Conservation (phyloP, 2,329 filamentous ascomycete genomes). For the Juglanconis sp. region DNA sequence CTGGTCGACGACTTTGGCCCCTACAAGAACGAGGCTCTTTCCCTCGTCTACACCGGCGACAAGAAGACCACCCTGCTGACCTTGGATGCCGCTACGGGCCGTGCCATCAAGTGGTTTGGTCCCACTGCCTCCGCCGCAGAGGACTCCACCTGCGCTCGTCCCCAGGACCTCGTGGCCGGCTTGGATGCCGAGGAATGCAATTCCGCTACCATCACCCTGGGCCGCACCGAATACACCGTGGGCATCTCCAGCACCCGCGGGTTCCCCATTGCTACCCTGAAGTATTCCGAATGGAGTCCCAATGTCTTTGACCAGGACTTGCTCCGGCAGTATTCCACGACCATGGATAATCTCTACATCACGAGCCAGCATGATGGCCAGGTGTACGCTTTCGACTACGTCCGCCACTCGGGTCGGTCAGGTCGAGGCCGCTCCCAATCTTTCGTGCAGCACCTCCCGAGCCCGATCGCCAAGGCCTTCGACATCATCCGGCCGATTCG, state of each 20-base stretch:
- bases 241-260: slow-evolving; percentile 74
- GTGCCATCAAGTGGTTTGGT: slow-evolving; percentile 80
- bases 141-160: slow-evolving; percentile 70
- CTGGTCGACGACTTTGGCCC: slow-evolving; percentile 81
- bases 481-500: slow-evolving; percentile 70
- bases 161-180: slow-evolving; percentile 63
- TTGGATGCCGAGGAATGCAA: slow-evolving; percentile 74
- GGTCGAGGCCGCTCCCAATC: slow-evolving; percentile 42
- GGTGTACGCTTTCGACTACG: slow-evolving; percentile 75
- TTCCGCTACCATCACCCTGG: slow-evolving; percentile 76
- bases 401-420: slow-evolving; percentile 38
- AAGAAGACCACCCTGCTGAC: slow-evolving; percentile 90
- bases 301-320: slow-evolving; percentile 90
- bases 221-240: slow-evolving; percentile 85
- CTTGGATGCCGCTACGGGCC: slow-evolving; percentile 81
- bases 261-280: slow-evolving; percentile 79
- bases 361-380: slow-evolving; percentile 83
- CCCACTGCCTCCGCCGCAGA: slow-evolving; percentile 66
- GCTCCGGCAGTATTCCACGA: slow-evolving; percentile 73
- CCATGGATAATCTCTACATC: slow-evolving; percentile 85
- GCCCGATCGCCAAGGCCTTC: slow-evolving; percentile 83
- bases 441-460: slow-evolving; percentile 67
- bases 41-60: slow-evolving; percentile 83
- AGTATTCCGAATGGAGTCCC: slow-evolving; percentile 90
- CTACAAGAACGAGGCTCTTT: slow-evolving; percentile 69